Conservation (phyloP, 768 basidiomycete genomes). For the Solioccasus polychromus region DNA sequence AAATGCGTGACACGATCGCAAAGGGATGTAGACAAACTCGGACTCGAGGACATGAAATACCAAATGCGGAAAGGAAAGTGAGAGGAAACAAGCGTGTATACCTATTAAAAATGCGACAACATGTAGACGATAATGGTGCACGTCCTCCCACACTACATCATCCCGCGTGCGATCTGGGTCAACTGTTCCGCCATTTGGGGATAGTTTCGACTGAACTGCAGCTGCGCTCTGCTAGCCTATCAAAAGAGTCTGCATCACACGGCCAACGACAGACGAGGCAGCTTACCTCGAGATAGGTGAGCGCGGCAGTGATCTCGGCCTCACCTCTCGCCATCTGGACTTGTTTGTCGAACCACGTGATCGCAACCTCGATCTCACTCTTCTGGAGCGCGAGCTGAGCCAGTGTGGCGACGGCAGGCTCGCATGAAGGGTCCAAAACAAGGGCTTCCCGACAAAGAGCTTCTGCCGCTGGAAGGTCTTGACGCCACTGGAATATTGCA, state of each 20-base stretch:
- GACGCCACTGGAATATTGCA: conserved; percentile 92
- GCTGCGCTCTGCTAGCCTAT: conserved; percentile 79
- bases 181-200: conserved; percentile 81
- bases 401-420: conserved; percentile 93
- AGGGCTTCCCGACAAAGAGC: conserved; percentile 86
- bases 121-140: too few relatives aligned
- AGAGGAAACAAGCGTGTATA: too few relatives aligned
- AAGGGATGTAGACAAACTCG: too few relatives aligned
- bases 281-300: conserved; percentile 78
- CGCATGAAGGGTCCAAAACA: conserved; percentile 86
- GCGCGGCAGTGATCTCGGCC: conserved; percentile 74
- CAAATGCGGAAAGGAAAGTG: too few relatives aligned
- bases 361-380: conserved; percentile 80
- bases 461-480: conserved; percentile 82
- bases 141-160: conserved; percentile 33
- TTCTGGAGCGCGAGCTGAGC: conserved; percentile 93
- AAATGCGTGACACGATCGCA: too few relatives aligned
- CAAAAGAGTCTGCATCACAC: not conserved
- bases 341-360: conserved; percentile 82
- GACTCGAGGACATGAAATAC: too few relatives aligned
- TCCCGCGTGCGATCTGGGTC: conserved; percentile 41
- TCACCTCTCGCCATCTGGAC: conserved; percentile 87
- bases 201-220: conserved; percentile 79
- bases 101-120: too few relatives aligned
- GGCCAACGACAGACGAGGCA: not conserved